Evolutionary conservation across 2,329 filamentous ascomycete genomes (phyloP), one percentile per base, ranked within the genome.

Genomic region (Aspergillus spinulosporus): DNA sequence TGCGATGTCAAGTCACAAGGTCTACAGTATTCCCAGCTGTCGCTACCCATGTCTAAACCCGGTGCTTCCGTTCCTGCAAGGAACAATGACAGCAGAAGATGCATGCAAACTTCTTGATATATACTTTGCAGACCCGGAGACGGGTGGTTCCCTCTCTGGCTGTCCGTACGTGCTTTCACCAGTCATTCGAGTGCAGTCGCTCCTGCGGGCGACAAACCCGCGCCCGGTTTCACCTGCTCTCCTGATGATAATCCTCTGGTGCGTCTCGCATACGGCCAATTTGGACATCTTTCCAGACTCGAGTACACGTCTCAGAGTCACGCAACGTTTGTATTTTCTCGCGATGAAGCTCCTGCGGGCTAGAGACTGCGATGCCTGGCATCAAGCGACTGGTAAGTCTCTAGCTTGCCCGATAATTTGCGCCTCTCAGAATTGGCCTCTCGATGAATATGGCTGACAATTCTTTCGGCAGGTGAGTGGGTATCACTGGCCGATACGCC

Each of bases 111-210:
- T 82, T 11, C 68, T 82, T 1, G 78, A 81, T 49, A 72, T 79
- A 1, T 82, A 78, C 59, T 73, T 82, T 56, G 0, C 76, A 75
- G 3, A 76, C 71, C 52, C 46, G 21, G 49, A 32, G 76, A 75
- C 3, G 65, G 78, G 0, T 77, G 15, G 6, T 26, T 12, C 79
- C 56, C 72, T 74, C 12, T 75, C 71, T 37, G 73, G 76, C 0
- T 81, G 78, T 3, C 78, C 79, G 0, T 80, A 80, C 56, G 75
- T 81, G 12, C 68, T 81, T 15, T 78, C 77, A 0, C 70, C 76
- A 21, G 73, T 82, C 51, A 75, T 81, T 44, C 72, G 78, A 14
- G 78, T 74, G 57, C 72, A 71, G 52, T 79, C 78, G 0, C 68
- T 81, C 3, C 66, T 78, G 0, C 71, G 76, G 42, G 66, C 73